These are phyloP conservation scores for Trichoderma erinaceum DNA, from an alignment of 495 filamentous ascomycete species.

Conservation along the genomic window DNA sequence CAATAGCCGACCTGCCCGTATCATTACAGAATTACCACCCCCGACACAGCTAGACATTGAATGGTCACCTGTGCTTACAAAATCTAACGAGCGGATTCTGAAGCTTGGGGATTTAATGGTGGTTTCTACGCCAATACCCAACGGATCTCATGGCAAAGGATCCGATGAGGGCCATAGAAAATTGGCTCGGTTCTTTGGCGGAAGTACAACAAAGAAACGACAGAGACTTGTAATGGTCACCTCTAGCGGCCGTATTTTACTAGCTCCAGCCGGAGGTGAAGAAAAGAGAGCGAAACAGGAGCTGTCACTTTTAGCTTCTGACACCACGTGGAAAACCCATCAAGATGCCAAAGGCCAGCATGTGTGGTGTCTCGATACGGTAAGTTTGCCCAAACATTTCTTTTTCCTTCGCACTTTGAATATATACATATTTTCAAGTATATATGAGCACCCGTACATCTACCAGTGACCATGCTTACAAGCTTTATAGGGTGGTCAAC, in stretches of 20 bases:
- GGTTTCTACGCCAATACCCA: constrained; percentile 66
- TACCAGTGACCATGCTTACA: constrained; percentile 12
- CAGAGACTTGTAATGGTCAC: constrained; percentile 95
- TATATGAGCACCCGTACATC: too few species aligned
- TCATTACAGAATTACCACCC: constrained; percentile 92
- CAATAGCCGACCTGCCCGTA: constrained; percentile 59
- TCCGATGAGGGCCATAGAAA: constrained; percentile 62
- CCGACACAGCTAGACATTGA: constrained; percentile 97
- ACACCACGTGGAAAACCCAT: constrained; percentile 69
- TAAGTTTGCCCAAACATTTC: constrained; percentile 42
- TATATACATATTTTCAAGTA: too few species aligned
- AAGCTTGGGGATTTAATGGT: constrained; percentile 90
- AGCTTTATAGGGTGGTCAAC: constrained; percentile 67
- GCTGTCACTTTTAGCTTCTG: constrained; percentile 67
- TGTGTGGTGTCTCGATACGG: constrained; percentile 90
- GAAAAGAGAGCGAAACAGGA: constrained; percentile 94
- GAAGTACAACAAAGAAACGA: constrained; percentile 82
- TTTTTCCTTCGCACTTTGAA: neutral
- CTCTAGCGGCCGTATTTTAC: constrained; percentile 76
- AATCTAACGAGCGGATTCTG: constrained; percentile 85
- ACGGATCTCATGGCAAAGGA: constrained; percentile 54
- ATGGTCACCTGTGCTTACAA: constrained; percentile 94
- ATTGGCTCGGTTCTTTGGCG: constrained; percentile 86
- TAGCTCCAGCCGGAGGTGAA: constrained; percentile 88
- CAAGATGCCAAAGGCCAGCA: constrained; percentile 76